A percentile compares a stretch with the other conserved stretches of the same genome.
These are phyloP conservation scores for Quercus ilex DNA, from an alignment of 306 rosid species.

Conservation along the genomic window DNA sequence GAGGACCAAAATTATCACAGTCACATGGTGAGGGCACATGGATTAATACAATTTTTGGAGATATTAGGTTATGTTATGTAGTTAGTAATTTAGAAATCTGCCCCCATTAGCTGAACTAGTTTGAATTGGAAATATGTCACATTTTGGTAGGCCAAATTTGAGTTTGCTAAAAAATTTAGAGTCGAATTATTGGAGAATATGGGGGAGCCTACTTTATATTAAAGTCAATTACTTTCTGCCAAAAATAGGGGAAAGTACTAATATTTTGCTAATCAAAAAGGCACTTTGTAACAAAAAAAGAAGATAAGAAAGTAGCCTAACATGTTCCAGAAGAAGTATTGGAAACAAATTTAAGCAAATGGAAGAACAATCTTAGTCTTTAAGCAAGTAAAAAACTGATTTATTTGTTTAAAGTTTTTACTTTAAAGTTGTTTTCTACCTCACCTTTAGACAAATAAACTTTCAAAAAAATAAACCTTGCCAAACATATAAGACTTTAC, in stretches of 20 bases:
- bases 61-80: not conserved
- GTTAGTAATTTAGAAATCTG: not conserved
- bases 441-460: no score
- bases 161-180: not conserved
- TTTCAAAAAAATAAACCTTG: no score
- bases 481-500: no score
- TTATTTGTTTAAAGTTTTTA: no score
- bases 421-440: no score
- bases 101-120: not conserved
- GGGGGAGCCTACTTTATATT: not conserved
- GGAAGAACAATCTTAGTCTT: no score
- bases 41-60: not conserved
- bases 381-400: no score
- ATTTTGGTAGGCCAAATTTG: not conserved
- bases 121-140: not conserved
- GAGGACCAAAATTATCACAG: not conserved
- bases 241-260: not conserved
- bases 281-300: not conserved
- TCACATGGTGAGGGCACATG: conserved; percentile 5
- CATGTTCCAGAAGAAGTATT: not conserved
- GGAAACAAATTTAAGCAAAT: no score
- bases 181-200: not conserved
- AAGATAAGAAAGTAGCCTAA: not conserved
- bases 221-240: not conserved
- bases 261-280: not conserved